Evolutionary conservation across 371 early-diverging fungal species (phyloP).

Genomic region (Mucor lusitanicus): DNA sequence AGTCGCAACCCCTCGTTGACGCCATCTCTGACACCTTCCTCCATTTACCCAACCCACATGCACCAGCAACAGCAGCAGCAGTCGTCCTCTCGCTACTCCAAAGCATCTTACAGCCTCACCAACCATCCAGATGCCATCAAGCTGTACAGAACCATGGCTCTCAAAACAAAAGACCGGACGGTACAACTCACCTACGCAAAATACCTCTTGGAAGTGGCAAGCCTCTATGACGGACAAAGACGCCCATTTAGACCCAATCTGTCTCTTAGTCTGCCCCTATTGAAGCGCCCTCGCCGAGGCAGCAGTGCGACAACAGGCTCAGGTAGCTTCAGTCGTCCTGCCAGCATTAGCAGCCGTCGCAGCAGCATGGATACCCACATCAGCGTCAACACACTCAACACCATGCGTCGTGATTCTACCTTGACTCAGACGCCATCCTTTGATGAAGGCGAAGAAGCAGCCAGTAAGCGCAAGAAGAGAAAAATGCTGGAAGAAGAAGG

Average conservation of each 20-base stretch:
- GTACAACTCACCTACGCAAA: conserved; percentile 87
- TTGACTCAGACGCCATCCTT: not conserved
- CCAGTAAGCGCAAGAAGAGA: conserved; percentile 18
- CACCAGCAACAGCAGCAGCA: not conserved
- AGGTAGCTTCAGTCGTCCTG: not conserved
- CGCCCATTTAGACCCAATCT: conserved; percentile 10
- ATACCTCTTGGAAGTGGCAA: conserved; percentile 66
- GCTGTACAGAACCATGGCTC: conserved; percentile 73
- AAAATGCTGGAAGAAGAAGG: conserved; percentile 58
- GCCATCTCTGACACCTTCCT: conserved; percentile 17
- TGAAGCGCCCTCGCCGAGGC: not conserved
- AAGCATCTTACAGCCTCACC: conserved; percentile 60
- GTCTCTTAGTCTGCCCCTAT: conserved; percentile 5
- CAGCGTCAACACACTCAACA: not conserved
- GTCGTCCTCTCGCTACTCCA: conserved; percentile 27
- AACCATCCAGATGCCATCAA: conserved; percentile 61
- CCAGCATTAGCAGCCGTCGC: conserved; percentile 17
- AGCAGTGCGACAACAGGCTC: not conserved
- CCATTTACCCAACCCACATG: not conserved
- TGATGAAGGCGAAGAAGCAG: not conserved
- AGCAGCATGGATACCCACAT: conserved; percentile 21
- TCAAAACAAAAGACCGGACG: conserved; percentile 72
- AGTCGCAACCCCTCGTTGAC: conserved; percentile 2
- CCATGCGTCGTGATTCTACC: conserved; percentile 6
- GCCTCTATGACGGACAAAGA: conserved; percentile 23